Percentiles rank a stretch among this genome's conserved stretches.
phyloP scores from a whole-genome alignment of 108 stramenopile species.

The Phaeodactylum tricornutum region DNA sequence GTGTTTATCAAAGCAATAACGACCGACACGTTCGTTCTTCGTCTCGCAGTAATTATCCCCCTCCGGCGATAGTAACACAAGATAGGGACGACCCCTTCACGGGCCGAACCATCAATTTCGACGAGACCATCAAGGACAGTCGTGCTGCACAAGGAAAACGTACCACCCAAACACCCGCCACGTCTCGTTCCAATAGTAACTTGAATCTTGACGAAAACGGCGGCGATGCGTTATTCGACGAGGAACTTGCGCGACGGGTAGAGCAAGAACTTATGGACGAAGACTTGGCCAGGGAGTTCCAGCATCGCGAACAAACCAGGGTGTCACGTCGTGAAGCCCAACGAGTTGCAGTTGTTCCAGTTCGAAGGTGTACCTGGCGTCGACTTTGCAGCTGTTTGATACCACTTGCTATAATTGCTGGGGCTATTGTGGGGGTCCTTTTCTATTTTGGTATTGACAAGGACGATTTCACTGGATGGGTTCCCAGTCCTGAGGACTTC shows the following conservation, averaged over 20 bases:
- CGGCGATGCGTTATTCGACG: background rate
- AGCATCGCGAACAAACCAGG: background rate
- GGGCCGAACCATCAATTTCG: background rate
- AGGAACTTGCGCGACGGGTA: conserved; percentile 1
- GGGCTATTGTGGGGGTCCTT: background rate
- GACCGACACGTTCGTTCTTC: background rate
- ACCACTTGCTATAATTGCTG: background rate
- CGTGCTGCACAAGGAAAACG: background rate
- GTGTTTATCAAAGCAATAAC: background rate
- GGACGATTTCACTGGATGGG: too few relatives aligned
- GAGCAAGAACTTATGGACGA: conserved; percentile 9
- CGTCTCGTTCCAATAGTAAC: conserved; percentile 1
- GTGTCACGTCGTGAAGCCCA: background rate
- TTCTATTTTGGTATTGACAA: background rate
- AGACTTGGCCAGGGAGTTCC: background rate
- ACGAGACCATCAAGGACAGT: background rate
- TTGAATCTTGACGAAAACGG: too few relatives aligned
- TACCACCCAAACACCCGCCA: background rate
- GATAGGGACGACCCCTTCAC: background rate
- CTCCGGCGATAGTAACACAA: background rate
- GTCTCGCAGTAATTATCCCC: background rate
- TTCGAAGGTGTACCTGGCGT: background rate
- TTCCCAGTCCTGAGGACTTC: conserved; percentile 3
- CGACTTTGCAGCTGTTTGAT: background rate
- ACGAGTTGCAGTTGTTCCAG: background rate